Evolutionary conservation across 2,329 filamentous ascomycete species (phyloP).

Genomic region (Talaromyces sp.): DNA sequence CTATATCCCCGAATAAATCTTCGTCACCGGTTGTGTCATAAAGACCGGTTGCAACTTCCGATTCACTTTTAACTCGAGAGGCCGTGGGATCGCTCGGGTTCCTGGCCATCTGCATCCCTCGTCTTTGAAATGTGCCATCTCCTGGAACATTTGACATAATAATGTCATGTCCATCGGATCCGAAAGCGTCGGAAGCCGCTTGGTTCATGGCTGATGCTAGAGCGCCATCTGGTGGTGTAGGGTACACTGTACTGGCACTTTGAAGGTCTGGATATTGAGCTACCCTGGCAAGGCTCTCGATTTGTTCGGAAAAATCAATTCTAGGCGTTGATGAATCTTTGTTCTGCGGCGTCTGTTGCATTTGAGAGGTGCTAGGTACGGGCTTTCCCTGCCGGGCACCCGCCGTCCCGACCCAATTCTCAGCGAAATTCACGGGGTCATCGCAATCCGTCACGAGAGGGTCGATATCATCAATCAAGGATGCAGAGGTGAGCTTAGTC

Average conservation of each 20-base stretch:
- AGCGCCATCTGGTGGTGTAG: constrained; percentile 48
- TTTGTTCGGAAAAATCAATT: constrained; percentile 21
- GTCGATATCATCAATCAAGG: constrained; percentile 14
- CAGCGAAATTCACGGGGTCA: constrained; percentile 39
- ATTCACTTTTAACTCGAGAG: constrained; percentile 17
- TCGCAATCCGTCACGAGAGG: constrained; percentile 14
- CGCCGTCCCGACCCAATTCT: constrained; percentile 32
- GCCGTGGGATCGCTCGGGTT: constrained; percentile 11
- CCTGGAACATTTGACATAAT: constrained; percentile 13
- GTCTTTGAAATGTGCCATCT: constrained; percentile 12
- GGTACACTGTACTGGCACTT: constrained; percentile 42
- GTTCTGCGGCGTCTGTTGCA: constrained; percentile 17
- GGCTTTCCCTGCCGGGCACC: constrained; percentile 16
- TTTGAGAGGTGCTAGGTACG: constrained; percentile 9
- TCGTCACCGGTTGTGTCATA: constrained; percentile 43
- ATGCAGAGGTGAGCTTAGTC: constrained; percentile 14
- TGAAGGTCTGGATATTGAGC: constrained; percentile 36
- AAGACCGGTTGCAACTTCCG: constrained; percentile 31
- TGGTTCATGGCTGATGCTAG: constrained; percentile 25
- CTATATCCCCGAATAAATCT: constrained; percentile 54
- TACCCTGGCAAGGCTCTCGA: constrained; percentile 34
- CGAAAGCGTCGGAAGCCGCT: constrained; percentile 23
- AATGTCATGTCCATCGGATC: constrained; percentile 22
- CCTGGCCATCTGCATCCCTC: constrained; percentile 9
- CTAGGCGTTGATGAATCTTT: constrained; percentile 19